Base-by-base conservation (phyloP, 306 rosid genomes). In the Vigna angularis region DNA sequence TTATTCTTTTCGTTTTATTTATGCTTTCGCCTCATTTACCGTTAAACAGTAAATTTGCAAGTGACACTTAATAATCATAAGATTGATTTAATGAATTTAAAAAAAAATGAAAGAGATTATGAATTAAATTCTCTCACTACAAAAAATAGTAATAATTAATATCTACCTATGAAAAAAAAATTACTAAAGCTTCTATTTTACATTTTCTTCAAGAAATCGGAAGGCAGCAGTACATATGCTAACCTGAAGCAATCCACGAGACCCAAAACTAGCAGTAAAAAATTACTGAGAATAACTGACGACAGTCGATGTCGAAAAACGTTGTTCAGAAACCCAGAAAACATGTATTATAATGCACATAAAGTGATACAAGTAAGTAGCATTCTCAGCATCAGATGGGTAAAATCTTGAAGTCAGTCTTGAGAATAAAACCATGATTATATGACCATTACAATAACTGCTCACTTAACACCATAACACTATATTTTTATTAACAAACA, bases 401-500 rank as follows among this genome's bases (percentile, higher is more conserved):
- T 38, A 66, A 65, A 59, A 77, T 57, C 28, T 53, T 45, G 51
- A 28, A 61, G 45, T 18, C 57, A 49, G 59, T 78, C 22, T 66
- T 53, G 26, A 40, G 3, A 7, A 71, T 22, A 36, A 32, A 16
- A 30, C 24, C 75, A 32, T 47, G 52, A 24, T 56, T 15, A 26
- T 26, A 76, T 26, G 17, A 73, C 53, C 38, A 48, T 42, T 24
- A 48, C 63, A 8, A 42, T 68, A 66, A 47, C 72, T 81, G 63
- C 28, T 24, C 63, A 36, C 59, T 15, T 17, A 30, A 51, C 65
- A 34, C 20, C 72, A 75, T 38, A 78, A 83, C 45, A 66, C 26
- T 47, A 32, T 32, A 32, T 45, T 70, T 26, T 75, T 58, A 26
- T 64, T 67, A 76, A 72, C 63, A 69, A 74, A 36, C 57, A 50